These are phyloP conservation scores for Nemania bipapillata DNA, from an alignment of 2,329 filamentous ascomycete species.

Conservation along the genomic window DNA sequence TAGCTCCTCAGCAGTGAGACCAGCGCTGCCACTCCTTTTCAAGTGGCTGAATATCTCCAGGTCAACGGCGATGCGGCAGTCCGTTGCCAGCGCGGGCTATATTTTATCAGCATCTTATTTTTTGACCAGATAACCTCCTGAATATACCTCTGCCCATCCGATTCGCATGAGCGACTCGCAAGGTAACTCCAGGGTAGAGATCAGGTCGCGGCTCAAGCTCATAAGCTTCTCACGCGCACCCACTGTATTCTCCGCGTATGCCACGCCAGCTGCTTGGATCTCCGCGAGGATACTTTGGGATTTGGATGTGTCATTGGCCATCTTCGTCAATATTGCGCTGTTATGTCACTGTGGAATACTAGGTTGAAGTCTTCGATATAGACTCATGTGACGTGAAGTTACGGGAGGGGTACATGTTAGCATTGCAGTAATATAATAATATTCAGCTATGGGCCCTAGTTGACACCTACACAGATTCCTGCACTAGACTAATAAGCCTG, in stretches of 20 bases:
- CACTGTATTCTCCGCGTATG: constrained; percentile 50
- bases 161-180: constrained; percentile 53
- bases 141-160: constrained; percentile 56
- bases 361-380: too few species aligned
- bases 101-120: not conserved
- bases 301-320: not conserved
- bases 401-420: too few species aligned
- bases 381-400: too few species aligned
- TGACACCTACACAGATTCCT: too few species aligned
- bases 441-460: too few species aligned
- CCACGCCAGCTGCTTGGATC: constrained; percentile 44
- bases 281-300: constrained; percentile 30
- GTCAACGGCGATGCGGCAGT: constrained; percentile 53
- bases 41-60: constrained; percentile 53
- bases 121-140: not conserved
- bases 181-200: constrained; percentile 53
- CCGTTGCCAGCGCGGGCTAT: constrained; percentile 52
- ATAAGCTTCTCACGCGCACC: constrained; percentile 54
- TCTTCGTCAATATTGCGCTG: too few species aligned
- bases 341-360: constrained; percentile 18
- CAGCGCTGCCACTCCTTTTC: constrained; percentile 44
- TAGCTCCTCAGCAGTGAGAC: constrained; percentile 39
- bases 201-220: constrained; percentile 51
- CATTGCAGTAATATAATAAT: too few species aligned
- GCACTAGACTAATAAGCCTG: too few species aligned